These are phyloP conservation scores for Nematocida ausubeli DNA, from an alignment of 371 early-diverging fungal species.

Conservation along the genomic window DNA sequence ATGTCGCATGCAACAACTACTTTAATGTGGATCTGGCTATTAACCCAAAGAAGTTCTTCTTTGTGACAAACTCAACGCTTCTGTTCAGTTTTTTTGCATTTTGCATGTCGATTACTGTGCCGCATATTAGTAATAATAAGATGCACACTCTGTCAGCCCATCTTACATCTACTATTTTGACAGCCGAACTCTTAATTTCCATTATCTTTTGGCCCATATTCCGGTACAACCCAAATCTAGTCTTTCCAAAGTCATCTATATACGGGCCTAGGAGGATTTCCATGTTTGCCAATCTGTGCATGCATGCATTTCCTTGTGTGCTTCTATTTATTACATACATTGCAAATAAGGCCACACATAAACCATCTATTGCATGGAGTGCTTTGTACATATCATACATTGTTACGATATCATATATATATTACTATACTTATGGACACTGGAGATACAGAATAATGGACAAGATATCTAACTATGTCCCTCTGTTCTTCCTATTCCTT, in stretches of 20 bases:
- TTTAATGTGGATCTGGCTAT: neutral
- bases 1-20: neutral
- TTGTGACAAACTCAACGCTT: neutral
- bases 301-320: neutral
- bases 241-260: neutral
- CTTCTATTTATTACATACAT: neutral
- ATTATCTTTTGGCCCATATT: conserved; percentile 15
- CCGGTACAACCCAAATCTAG: neutral
- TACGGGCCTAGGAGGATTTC: neutral
- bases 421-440: neutral
- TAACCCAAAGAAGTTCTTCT: conserved; percentile 1
- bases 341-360: neutral
- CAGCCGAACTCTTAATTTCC: neutral
- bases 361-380: neutral
- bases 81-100: neutral
- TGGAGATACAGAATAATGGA: neutral
- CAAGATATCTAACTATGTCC: neutral
- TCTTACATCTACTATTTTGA: neutral
- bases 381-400: neutral
- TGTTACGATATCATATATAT: neutral
- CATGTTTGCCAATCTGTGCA: neutral
- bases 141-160: neutral
- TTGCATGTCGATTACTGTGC: neutral
- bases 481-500: neutral
- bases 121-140: no score